These are phyloP conservation scores for Cladosporium sp. DNA, from an alignment of 2,329 filamentous ascomycete species.

Conservation along the genomic window DNA sequence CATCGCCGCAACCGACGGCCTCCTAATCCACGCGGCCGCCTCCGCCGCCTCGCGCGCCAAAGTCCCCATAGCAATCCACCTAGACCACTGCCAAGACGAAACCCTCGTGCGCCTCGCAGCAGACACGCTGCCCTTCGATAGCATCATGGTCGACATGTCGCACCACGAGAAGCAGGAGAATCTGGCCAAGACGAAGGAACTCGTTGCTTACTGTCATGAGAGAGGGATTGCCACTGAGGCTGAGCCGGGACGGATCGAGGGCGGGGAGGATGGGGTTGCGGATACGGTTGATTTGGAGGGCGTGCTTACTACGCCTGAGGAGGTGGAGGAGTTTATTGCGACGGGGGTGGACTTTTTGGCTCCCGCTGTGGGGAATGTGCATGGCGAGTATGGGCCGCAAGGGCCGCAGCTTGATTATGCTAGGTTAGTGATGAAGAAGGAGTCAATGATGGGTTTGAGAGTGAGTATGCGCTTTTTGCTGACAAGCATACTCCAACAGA, in stretches of 20 bases:
- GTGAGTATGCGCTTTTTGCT: neutral
- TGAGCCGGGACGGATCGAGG: constrained; percentile 30
- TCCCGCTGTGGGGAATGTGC: constrained; percentile 29
- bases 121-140: constrained; percentile 24
- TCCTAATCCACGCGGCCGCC: constrained; percentile 23
- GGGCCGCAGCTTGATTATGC: constrained; percentile 30
- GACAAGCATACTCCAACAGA: constrained; percentile 15
- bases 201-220: constrained; percentile 26
- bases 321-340: constrained; percentile 25
- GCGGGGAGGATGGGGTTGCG: constrained; percentile 30
- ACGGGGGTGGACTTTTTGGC: constrained; percentile 30
- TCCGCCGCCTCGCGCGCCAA: constrained; percentile 19
- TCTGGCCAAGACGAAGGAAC: constrained; percentile 23
- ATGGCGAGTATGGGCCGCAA: constrained; percentile 28
- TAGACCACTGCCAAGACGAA: constrained; percentile 27
- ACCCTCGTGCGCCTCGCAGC: constrained; percentile 19
- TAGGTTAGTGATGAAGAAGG: constrained; percentile 17
- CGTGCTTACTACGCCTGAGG: constrained; percentile 26
- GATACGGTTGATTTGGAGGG: constrained; percentile 26
- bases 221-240: constrained; percentile 29
- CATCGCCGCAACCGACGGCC: constrained; percentile 22
- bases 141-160: constrained; percentile 33
- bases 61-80: constrained; percentile 26
- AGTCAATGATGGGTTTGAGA: no score
- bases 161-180: constrained; percentile 31